Percentiles rank a stretch among this genome's conserved stretches.
Evolutionary conservation across 106 monocot genomes (phyloP).

Genomic region (Chionographis japonica): DNA sequence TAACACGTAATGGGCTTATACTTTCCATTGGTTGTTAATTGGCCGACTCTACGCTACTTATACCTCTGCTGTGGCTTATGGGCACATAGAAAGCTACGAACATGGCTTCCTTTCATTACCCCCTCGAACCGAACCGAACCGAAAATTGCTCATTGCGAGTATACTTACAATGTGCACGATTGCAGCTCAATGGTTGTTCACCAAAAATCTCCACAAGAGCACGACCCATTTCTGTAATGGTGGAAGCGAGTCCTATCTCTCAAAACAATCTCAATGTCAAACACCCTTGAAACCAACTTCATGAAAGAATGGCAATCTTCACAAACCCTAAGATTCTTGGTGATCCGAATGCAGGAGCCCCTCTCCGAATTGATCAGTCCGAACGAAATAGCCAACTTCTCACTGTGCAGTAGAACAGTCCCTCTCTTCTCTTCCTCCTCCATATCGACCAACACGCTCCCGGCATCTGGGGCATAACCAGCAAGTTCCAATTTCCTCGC

Average conservation of each 20-base stretch:
- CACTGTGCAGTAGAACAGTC: constrained; percentile 51
- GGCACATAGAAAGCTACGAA: too few relatives aligned
- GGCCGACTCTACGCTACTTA: too few relatives aligned
- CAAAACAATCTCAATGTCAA: constrained; percentile 5
- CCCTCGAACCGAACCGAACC: too few relatives aligned
- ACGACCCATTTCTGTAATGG: constrained; percentile 36
- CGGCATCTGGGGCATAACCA: constrained; percentile 44
- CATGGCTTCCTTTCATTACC: too few relatives aligned
- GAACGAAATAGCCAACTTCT: constrained; percentile 63
- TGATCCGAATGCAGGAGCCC: constrained; percentile 30
- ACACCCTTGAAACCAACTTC: constrained; percentile 24
- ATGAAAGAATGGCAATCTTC: constrained; percentile 59
- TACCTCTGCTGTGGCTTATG: too few relatives aligned
- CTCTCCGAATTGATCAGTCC: constrained; percentile 24
- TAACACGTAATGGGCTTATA: too few relatives aligned
- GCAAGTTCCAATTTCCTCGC: constrained; percentile 31
- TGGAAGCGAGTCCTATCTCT: constrained; percentile 51
- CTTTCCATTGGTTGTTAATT: too few relatives aligned
- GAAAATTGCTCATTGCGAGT: too few relatives aligned
- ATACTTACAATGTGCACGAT: too few relatives aligned
- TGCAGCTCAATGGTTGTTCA: constrained; percentile 2
- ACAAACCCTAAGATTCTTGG: constrained; percentile 47
- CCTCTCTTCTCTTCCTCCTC: constrained; percentile 51
- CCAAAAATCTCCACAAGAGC: constrained; percentile 54
- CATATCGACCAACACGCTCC: constrained; percentile 44